Evolutionary conservation across 2,329 filamentous ascomycete genomes (phyloP).

Genomic region (Hysterium pulicare): DNA sequence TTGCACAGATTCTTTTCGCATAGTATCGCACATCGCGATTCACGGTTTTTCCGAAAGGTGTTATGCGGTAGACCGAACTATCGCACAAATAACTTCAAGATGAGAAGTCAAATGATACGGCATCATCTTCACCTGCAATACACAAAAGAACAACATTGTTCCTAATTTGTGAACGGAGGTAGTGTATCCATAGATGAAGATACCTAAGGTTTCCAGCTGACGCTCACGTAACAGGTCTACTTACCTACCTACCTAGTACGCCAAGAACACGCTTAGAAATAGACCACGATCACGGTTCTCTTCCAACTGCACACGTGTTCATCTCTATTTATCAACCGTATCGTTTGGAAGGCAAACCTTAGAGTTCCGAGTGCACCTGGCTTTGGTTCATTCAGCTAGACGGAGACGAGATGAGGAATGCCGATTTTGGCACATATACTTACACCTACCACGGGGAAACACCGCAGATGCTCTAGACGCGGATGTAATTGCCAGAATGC

Average conservation of each 20-base stretch:
- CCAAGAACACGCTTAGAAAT: conserved; percentile 58
- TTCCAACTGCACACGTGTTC: conserved; percentile 57
- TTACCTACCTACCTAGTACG: conserved; percentile 50
- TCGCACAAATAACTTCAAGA: no score
- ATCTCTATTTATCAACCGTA: conserved; percentile 33
- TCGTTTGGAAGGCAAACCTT: conserved; percentile 44
- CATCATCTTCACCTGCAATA: conserved; percentile 48
- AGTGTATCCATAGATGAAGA: conserved; percentile 60
- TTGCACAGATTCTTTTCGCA: no score
- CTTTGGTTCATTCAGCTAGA: conserved; percentile 61
- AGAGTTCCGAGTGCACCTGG: conserved; percentile 58
- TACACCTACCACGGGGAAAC: conserved; percentile 94
- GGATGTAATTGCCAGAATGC: conserved; percentile 72
- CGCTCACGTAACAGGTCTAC: conserved; percentile 47
- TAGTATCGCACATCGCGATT: no score
- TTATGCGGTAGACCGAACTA: no score
- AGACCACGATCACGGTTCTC: conserved; percentile 58
- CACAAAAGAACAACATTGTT: conserved; percentile 41
- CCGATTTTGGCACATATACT: conserved; percentile 86
- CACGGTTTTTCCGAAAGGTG: no score
- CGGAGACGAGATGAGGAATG: conserved; percentile 52
- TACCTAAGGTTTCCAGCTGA: conserved; percentile 54
- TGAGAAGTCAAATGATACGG: no score
- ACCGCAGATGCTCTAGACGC: conserved; percentile 78
- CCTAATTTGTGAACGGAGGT: conserved; percentile 44